Evolutionary conservation across 441 rosid species (phyloP).

Genomic region (Aleurites moluccanus): DNA sequence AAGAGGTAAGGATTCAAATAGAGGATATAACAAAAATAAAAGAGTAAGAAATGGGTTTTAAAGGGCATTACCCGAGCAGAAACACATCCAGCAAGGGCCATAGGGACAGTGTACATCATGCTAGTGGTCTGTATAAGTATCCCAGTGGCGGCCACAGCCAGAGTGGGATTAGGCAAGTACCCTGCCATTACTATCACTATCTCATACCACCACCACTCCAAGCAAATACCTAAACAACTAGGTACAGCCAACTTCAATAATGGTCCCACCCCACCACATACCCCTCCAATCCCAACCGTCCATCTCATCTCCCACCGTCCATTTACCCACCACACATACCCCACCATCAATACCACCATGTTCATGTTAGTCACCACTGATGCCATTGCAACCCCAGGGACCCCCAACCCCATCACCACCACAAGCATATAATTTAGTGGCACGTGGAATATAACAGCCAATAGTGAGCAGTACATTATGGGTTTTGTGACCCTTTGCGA

Average conservation of each 20-base stretch:
- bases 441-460: constrained; percentile 77
- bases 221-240: constrained; percentile 90
- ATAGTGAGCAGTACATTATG: constrained; percentile 85
- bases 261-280: constrained; percentile 64
- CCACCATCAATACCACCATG: constrained; percentile 72
- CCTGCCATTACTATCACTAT: constrained; percentile 87
- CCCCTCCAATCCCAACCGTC: constrained; percentile 40
- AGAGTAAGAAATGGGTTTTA: background rate
- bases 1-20: background rate
- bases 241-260: constrained; percentile 86
- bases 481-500: constrained; percentile 87
- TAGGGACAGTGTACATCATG: constrained; percentile 96
- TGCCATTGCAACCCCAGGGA: constrained; percentile 94
- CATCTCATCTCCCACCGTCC: constrained; percentile 57
- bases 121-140: constrained; percentile 95
- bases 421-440: constrained; percentile 76
- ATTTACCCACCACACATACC: constrained; percentile 61
- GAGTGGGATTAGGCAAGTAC: constrained; percentile 76
- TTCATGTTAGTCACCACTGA: constrained; percentile 84
- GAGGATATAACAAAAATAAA: background rate
- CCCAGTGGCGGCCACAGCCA: constrained; percentile 93
- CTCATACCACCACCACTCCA: constrained; percentile 99
- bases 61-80: constrained; percentile 80
- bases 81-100: constrained; percentile 98
- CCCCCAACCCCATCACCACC: constrained; percentile 58